Evolutionary conservation across 805 yeast genomes (phyloP), one percentile per base, ranked within the genome.

Genomic region (Pichia rugopelliculosa): DNA sequence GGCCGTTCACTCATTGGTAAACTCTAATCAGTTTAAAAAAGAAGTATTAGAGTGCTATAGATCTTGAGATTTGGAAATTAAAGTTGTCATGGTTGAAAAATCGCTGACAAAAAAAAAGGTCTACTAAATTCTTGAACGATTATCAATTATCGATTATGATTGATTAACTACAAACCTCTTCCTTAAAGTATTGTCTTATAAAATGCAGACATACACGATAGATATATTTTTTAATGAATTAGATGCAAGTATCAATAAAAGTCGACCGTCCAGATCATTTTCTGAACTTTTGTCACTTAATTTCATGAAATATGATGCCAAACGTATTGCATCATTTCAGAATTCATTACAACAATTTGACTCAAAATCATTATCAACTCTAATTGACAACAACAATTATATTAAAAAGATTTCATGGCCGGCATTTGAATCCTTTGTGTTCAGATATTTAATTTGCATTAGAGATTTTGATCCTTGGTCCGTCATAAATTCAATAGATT

Each of bases 391-490:
- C 0, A 36, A 39, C 3, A 45, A 41, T 47, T 41, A 53, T 56
- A 11, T 69, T 58, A 34, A 60, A 62, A 17, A 71, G 65, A 20
- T 61, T 68, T 41, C 50, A 23, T 70, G 71, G 65, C 54, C 64
- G 1, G 72, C 79, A 0, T 76, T 80, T 53, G 75, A 72, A 42
- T 65, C 64, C 10, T 55, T 75, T 11, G 59, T 77, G 0, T 56
- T 59, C 0, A 64, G 71, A 18, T 80, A 75, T 54, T 56, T 80
- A 12, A 56, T 60, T 27, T 65, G 73, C 27, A 63, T 74, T 23
- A 65, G 76, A 46, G 79, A 77, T 55, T 52, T 80, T 41, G 74
- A 80, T 53, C 81, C 85, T 0, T 71, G 77, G 76, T 79, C 84
- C 0, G 48, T 69, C 1, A 56, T 78, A 5, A 72, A 71, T 34